Evolutionary conservation across 805 yeast species (phyloP).

Genomic region (Myxozyma sirexii): DNA sequence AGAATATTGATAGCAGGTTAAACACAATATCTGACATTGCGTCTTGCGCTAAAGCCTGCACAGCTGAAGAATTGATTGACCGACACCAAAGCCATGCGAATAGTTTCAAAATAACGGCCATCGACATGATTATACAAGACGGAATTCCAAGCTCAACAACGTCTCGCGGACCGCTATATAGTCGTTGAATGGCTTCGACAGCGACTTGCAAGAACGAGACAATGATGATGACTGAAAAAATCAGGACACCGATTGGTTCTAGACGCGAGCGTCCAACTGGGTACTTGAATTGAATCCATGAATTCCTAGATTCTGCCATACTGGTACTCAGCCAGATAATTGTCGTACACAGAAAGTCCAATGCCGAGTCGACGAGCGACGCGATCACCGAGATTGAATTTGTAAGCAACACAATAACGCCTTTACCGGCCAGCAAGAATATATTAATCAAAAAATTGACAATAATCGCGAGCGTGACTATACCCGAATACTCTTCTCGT

Average conservation of each 20-base stretch:
- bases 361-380: conserved; percentile 72
- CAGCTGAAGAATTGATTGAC: conserved; percentile 61
- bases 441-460: conserved; percentile 65
- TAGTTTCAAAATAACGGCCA: conserved; percentile 63
- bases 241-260: conserved; percentile 77
- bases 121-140: conserved; percentile 60
- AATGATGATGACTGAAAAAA: conserved; percentile 71
- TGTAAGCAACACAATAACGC: conserved; percentile 62
- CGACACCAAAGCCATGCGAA: conserved; percentile 68
- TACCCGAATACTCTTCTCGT: conserved; percentile 48
- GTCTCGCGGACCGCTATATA: conserved; percentile 43
- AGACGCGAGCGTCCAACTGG: conserved; percentile 75
- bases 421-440: conserved; percentile 50
- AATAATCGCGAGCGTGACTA: conserved; percentile 62
- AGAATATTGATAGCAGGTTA: conserved; percentile 62
- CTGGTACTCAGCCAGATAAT: conserved; percentile 63
- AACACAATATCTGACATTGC: conserved; percentile 77
- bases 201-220: conserved; percentile 74
- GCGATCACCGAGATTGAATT: conserved; percentile 76
- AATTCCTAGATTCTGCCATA: conserved; percentile 18
- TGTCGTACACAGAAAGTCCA: conserved; percentile 73
- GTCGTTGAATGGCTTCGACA: conserved; percentile 57
- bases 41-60: conserved; percentile 80
- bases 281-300: conserved; percentile 15
- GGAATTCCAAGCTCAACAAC: conserved; percentile 52